phyloP scores from a whole-genome alignment of 495 filamentous ascomycete species.

The Margaritispora aquatica region DNA sequence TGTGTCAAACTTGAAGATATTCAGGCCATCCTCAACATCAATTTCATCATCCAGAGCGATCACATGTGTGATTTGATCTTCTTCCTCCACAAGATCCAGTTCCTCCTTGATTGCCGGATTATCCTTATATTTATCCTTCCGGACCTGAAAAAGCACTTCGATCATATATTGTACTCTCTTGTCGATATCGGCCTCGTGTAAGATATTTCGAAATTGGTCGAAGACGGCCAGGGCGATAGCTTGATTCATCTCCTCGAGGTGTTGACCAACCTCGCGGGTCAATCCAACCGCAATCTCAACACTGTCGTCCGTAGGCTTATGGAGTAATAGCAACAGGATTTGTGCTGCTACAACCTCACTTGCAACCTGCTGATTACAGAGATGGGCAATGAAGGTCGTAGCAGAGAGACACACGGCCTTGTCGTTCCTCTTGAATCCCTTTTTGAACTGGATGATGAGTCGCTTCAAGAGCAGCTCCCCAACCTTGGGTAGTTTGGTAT shows the following conservation, averaged over 20 bases:
- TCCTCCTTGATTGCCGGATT: conserved; percentile 87
- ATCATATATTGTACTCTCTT: conserved; percentile 98
- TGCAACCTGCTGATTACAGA: conserved; percentile 93
- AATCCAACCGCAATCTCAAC: conserved; percentile 96
- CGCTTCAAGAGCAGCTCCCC: conserved; percentile 85
- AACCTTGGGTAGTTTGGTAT: conserved; percentile 92
- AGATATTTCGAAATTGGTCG: conserved; percentile 89
- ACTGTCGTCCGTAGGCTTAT: conserved; percentile 94
- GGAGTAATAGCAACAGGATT: conserved; percentile 78
- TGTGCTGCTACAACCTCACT: conserved; percentile 89
- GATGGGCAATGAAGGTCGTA: conserved; percentile 89
- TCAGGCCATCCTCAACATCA: conserved; percentile 75
- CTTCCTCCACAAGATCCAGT: conserved; percentile 91
- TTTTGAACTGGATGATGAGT: conserved; percentile 86
- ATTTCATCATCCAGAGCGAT: conserved; percentile 74
- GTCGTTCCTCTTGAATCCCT: conserved; percentile 94
- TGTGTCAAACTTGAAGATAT: conserved; percentile 91
- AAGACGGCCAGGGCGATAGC: conserved; percentile 83
- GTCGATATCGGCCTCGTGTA: conserved; percentile 94
- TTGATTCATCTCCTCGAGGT: conserved; percentile 88
- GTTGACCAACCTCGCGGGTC: conserved; percentile 84
- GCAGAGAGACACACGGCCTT: conserved; percentile 89
- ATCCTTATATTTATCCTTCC: conserved; percentile 95
- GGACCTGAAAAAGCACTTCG: conserved; percentile 92
- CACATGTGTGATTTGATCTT: conserved; percentile 92